Percentiles rank a stretch among this genome's conserved stretches.
phyloP scores from a whole-genome alignment of 768 basidiomycete species.

The Gautieria morchelliformis region DNA sequence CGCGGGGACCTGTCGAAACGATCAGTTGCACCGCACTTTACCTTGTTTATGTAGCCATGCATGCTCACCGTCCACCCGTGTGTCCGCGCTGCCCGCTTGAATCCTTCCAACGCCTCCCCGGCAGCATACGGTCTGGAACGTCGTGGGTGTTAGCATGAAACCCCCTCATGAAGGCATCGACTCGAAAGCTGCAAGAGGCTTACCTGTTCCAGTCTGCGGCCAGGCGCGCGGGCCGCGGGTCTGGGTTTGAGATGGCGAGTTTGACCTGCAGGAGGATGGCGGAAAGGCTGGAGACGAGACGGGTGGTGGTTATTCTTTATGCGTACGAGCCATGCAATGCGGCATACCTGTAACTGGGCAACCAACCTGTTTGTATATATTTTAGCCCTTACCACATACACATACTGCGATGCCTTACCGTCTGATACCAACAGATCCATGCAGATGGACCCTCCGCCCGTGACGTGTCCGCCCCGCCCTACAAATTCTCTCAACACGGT shows the following conservation, averaged over 20 bases:
- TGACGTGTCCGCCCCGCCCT: constrained; percentile 66
- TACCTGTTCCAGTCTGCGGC: constrained; percentile 42
- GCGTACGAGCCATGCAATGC: background rate
- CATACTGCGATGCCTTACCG: constrained; percentile 26
- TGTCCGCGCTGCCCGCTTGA: constrained; percentile 50
- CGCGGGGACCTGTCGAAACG: no score
- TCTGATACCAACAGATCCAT: constrained; percentile 64
- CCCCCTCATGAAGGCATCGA: no score
- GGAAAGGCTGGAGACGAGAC: constrained; percentile 23
- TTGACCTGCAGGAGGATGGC: constrained; percentile 53
- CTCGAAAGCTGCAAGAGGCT: no score
- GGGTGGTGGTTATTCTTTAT: constrained; percentile 8
- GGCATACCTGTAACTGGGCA: constrained; percentile 52
- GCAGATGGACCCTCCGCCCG: constrained; percentile 62
- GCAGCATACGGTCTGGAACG: constrained; percentile 32
- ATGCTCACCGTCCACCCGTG: constrained; percentile 52
- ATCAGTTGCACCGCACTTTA: no score
- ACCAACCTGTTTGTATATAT: constrained; percentile 37
- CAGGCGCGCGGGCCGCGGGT: constrained; percentile 54
- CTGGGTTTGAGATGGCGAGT: constrained; percentile 57
- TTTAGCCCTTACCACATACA: background rate
- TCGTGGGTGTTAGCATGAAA: constrained; percentile 2
- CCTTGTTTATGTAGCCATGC: background rate
- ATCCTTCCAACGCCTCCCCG: constrained; percentile 52
- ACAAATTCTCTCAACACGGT: background rate